phyloP scores from a whole-genome alignment of 2,329 filamentous ascomycete genomes.

The Aspergillus brasiliensis region DNA sequence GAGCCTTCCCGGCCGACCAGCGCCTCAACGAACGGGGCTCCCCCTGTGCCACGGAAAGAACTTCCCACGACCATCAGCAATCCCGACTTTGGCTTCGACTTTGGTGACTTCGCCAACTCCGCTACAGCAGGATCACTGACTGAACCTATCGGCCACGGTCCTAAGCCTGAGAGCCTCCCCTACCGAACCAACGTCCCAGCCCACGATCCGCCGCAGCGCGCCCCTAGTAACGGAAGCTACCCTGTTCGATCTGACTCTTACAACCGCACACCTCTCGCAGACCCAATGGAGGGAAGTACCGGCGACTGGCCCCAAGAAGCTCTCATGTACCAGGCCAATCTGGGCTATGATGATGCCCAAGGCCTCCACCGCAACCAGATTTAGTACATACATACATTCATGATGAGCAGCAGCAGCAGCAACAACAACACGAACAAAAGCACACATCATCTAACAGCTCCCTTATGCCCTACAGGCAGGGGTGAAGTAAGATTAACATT shows the following conservation, averaged over 20 bases:
- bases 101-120: slow-evolving; percentile 27
- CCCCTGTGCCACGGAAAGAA: not conserved
- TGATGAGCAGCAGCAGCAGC: not conserved
- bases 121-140: slow-evolving; percentile 11
- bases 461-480: not conserved
- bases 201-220: slow-evolving; percentile 27
- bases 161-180: slow-evolving; percentile 15
- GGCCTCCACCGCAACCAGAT: slow-evolving; percentile 21
- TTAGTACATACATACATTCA: slow-evolving; percentile 11
- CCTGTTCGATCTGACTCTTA: slow-evolving; percentile 16
- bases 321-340: slow-evolving; percentile 40
- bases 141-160: slow-evolving; percentile 12
- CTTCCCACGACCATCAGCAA: slow-evolving; percentile 16
- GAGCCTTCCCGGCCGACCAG: slow-evolving; percentile 22
- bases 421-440: not conserved
- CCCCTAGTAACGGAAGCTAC: slow-evolving; percentile 17
- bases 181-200: slow-evolving; percentile 22
- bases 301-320: slow-evolving; percentile 46
- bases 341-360: slow-evolving; percentile 23
- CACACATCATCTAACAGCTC: not conserved
- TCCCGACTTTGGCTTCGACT: slow-evolving; percentile 37
- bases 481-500: not conserved
- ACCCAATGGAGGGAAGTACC: slow-evolving; percentile 28
- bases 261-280: slow-evolving; percentile 15
- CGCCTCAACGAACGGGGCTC: slow-evolving; percentile 14